These are phyloP conservation scores for Phoma herbarum DNA, from an alignment of 2,329 filamentous ascomycete genomes.

Conservation along the genomic window DNA sequence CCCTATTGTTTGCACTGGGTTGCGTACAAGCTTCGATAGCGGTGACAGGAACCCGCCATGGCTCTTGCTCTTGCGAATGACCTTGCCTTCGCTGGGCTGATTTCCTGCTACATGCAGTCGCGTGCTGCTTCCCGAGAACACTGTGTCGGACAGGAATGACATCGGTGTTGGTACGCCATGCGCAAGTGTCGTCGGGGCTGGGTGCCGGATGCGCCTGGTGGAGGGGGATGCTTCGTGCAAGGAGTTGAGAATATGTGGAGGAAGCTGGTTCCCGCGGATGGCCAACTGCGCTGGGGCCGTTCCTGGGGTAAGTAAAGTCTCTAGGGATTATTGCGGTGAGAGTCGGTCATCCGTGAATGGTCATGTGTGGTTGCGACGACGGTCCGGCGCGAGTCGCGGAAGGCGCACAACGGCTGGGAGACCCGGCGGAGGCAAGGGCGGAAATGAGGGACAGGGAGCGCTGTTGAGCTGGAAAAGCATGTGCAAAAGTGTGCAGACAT, in stretches of 20 bases:
- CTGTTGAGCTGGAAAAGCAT: constrained; percentile 9
- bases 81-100: constrained; percentile 22
- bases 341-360: constrained; percentile 24
- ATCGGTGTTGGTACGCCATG: constrained; percentile 47
- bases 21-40: constrained; percentile 47
- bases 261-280: constrained; percentile 1
- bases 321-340: constrained; percentile 24
- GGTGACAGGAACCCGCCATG: constrained; percentile 47
- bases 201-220: constrained; percentile 27
- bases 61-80: constrained; percentile 38
- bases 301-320: constrained; percentile 18
- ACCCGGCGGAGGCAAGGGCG: constrained; percentile 12
- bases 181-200: constrained; percentile 31
- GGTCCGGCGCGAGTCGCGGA: constrained; percentile 31
- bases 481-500: constrained; percentile 15
- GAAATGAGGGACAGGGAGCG: constrained; percentile 3
- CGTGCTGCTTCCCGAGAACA: constrained; percentile 44
- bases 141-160: constrained; percentile 50
- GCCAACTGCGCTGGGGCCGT: constrained; percentile 10
- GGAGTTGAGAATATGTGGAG: constrained; percentile 8
- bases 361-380: constrained; percentile 28
- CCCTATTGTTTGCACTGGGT: constrained; percentile 42
- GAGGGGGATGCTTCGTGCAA: constrained; percentile 6
- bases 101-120: constrained; percentile 37
- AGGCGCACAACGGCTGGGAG: constrained; percentile 25